Percentiles rank a stretch among this genome's conserved stretches.
Evolutionary conservation across 169 alveolate genomes (phyloP).

Genomic region (Plasmodium adleri): DNA sequence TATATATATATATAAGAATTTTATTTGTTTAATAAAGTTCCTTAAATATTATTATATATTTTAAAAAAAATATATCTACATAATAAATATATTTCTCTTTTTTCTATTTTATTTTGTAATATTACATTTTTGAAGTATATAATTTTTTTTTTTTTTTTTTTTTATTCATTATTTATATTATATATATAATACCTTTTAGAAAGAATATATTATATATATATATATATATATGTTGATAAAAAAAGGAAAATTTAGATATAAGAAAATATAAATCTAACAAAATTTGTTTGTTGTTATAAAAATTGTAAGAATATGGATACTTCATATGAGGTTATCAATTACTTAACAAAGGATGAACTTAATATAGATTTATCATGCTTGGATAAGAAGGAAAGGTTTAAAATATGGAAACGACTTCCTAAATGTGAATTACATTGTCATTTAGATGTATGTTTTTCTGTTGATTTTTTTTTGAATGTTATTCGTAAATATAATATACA

Average conservation of each 20-base stretch:
- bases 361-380: slow-evolving; percentile 66
- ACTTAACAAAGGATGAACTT: slow-evolving; percentile 39
- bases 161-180: no score
- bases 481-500: slow-evolving; percentile 59
- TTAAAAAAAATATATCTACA: no score
- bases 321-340: slow-evolving; percentile 4
- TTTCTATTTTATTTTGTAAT: no score
- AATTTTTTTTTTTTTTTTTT: no score
- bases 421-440: slow-evolving; percentile 78
- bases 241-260: background rate
- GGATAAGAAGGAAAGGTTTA: slow-evolving; percentile 77
- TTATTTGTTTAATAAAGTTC: no score
- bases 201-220: no score
- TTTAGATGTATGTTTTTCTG: slow-evolving; percentile 74
- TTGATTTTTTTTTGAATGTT: slow-evolving; percentile 43
- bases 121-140: no score
- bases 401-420: slow-evolving; percentile 77
- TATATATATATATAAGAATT: no score
- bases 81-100: no score
- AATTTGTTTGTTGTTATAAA: background rate
- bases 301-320: slow-evolving; percentile 12
- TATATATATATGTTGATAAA: no score
- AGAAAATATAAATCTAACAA: background rate
- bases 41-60: no score
- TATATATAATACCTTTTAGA: no score